phyloP scores from a whole-genome alignment of 2,329 filamentous ascomycete species.

The Dactylonectria estremocensis region DNA sequence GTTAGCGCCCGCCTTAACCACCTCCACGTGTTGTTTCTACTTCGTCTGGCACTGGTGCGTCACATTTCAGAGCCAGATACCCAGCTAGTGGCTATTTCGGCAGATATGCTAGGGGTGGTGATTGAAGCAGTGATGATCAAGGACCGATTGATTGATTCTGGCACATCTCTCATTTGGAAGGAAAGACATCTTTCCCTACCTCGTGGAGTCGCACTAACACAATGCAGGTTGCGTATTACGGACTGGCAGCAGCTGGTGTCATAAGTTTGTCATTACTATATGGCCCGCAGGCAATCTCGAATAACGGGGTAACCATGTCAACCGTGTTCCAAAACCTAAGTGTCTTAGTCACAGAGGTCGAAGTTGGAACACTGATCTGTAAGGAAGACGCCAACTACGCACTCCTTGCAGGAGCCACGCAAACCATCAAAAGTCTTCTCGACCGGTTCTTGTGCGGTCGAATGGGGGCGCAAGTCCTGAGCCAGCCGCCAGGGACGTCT shows the following conservation, averaged over 20 bases:
- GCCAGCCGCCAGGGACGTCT: background rate
- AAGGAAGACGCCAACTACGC: slow-evolving; percentile 41
- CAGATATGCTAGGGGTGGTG: slow-evolving; percentile 28
- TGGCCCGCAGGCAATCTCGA: slow-evolving; percentile 18
- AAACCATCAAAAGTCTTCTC: slow-evolving; percentile 34
- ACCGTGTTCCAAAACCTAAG: slow-evolving; percentile 36
- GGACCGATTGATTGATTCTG: slow-evolving; percentile 26
- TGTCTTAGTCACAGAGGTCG: slow-evolving; percentile 39
- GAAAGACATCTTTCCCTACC: background rate
- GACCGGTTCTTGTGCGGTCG: slow-evolving; percentile 55
- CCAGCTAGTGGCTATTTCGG: slow-evolving; percentile 14
- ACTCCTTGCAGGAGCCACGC: slow-evolving; percentile 37
- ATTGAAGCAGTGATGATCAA: slow-evolving; percentile 30
- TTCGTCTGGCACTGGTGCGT: slow-evolving; percentile 8
- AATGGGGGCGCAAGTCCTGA: background rate
- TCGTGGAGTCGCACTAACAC: background rate
- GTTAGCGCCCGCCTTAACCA: slow-evolving; percentile 29
- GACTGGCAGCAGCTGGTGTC: slow-evolving; percentile 38
- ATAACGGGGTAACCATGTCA: slow-evolving; percentile 12
- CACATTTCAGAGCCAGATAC: slow-evolving; percentile 23
- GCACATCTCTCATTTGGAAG: slow-evolving; percentile 33
- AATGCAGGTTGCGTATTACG: slow-evolving; percentile 37
- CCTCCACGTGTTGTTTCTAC: slow-evolving; percentile 31
- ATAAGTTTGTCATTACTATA: slow-evolving; percentile 36
- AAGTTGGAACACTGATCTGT: slow-evolving; percentile 33